Percentiles rank a stretch among this genome's conserved stretches.
Evolutionary conservation across 768 basidiomycete species (phyloP).

Genomic region (Tulasnella sp.): DNA sequence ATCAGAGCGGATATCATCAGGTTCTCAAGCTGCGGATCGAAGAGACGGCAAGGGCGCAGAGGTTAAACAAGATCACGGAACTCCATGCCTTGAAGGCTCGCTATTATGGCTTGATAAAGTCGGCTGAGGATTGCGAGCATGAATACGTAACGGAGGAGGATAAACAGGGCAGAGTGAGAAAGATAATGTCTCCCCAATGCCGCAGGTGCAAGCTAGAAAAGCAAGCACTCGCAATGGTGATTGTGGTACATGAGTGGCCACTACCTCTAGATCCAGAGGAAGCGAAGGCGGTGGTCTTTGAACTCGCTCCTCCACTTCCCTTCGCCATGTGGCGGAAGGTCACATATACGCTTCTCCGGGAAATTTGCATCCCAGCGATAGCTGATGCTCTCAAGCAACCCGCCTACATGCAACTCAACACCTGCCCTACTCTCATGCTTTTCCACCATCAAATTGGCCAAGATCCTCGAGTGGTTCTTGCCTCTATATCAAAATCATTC

Average conservation of each 20-base stretch:
- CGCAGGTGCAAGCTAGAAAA: slow-evolving; percentile 22
- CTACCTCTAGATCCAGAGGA: slow-evolving; percentile 24
- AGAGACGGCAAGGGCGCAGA: slow-evolving; percentile 19
- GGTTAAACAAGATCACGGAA: not conserved
- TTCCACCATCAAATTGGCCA: too few relatives aligned
- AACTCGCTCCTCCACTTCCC: not conserved
- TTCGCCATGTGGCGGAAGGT: slow-evolving; percentile 5
- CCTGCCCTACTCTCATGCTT: too few relatives aligned
- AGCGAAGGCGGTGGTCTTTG: slow-evolving; percentile 19
- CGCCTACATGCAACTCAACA: too few relatives aligned
- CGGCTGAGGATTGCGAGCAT: not conserved
- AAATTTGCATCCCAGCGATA: slow-evolving; percentile 10
- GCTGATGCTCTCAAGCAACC: too few relatives aligned
- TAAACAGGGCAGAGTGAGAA: not conserved
- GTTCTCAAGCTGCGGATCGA: slow-evolving; percentile 24
- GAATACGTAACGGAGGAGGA: not conserved
- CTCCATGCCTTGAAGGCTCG: too few relatives aligned
- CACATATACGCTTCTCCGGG: not conserved
- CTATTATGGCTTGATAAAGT: too few relatives aligned
- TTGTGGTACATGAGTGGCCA: slow-evolving; percentile 37
- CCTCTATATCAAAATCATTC: too few relatives aligned
- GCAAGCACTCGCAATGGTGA: slow-evolving; percentile 20
- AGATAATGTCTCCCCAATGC: slow-evolving; percentile 21
- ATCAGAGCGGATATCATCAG: slow-evolving; percentile 19
- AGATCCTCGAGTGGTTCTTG: too few relatives aligned